Percentiles rank a stretch among this genome's conserved stretches.
These are phyloP conservation scores for Aphanomyces euteiches DNA, from an alignment of 352 stramenopile species.

Conservation along the genomic window DNA sequence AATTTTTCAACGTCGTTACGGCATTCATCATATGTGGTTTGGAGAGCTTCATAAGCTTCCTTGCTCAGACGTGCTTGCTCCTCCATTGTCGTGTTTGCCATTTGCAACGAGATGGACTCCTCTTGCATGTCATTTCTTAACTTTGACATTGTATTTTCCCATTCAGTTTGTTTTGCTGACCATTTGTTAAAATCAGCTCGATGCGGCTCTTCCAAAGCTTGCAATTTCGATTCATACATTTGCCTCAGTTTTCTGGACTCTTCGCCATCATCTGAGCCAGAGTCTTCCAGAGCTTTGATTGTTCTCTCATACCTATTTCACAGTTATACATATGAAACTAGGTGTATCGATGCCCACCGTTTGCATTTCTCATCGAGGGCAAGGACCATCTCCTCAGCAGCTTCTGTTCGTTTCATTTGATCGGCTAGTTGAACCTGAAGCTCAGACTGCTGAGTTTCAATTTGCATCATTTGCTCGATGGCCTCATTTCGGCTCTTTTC, in stretches of 20 bases:
- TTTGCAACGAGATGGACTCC: slow-evolving; percentile 6
- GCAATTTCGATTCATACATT: not conserved
- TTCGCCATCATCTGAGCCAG: not conserved
- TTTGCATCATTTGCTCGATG: slow-evolving; percentile 2
- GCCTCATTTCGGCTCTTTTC: not conserved
- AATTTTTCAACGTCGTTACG: too few relatives aligned
- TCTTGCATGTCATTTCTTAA: not conserved
- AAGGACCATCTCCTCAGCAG: not conserved
- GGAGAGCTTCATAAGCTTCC: not conserved
- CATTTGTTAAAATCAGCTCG: not conserved
- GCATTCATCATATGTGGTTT: not conserved
- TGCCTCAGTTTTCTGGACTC: not conserved
- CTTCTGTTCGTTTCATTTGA: not conserved
- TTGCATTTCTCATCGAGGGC: not conserved
- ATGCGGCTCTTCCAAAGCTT: not conserved
- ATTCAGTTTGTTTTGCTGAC: not conserved
- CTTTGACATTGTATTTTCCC: not conserved
- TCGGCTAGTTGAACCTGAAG: not conserved
- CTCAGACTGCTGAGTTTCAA: slow-evolving; percentile 1
- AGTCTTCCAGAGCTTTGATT: not conserved
- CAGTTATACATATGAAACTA: too few relatives aligned
- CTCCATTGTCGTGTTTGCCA: not conserved
- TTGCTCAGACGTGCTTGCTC: not conserved
- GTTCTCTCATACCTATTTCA: not conserved
- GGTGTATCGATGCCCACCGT: not conserved